Evolutionary conservation across 2,329 filamentous ascomycete species (phyloP).

Genomic region (Xylaria sp.): DNA sequence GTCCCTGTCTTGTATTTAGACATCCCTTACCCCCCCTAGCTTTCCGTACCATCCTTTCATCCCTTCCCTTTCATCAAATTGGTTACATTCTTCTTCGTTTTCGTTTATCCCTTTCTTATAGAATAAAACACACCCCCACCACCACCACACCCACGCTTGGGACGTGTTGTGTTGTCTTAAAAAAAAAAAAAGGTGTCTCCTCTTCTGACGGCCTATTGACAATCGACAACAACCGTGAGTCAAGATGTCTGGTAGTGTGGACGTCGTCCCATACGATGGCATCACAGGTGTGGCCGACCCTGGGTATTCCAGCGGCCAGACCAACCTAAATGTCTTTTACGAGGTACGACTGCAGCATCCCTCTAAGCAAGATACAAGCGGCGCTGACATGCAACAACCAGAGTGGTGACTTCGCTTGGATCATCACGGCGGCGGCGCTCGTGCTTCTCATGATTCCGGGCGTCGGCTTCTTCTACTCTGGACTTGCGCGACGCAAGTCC

Average conservation of each 20-base stretch:
- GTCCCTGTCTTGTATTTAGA: constrained; percentile 36
- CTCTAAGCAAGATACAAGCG: background rate
- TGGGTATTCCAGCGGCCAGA: constrained; percentile 62
- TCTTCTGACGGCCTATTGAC: constrained; percentile 9
- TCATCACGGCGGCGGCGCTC: constrained; percentile 78
- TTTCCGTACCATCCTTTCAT: background rate
- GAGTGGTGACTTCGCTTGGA: constrained; percentile 85
- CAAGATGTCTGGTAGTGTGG: constrained; percentile 45
- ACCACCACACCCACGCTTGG: constrained; percentile 23
- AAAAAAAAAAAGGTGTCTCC: constrained; percentile 6
- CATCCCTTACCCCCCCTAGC: constrained; percentile 15
- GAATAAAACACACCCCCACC: background rate
- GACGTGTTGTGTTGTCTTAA: constrained; percentile 25
- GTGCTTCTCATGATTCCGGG: constrained; percentile 94
- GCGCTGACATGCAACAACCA: constrained; percentile 49
- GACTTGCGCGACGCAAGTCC: constrained; percentile 87
- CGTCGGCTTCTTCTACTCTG: constrained; percentile 94
- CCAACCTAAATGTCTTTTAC: constrained; percentile 87
- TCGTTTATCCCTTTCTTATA: constrained; percentile 8
- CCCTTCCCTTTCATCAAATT: constrained; percentile 14
- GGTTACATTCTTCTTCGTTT: constrained; percentile 14
- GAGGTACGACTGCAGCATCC: constrained; percentile 64
- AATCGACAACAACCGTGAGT: constrained; percentile 22
- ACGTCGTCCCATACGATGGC: constrained; percentile 60
- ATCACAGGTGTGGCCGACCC: constrained; percentile 60